Evolutionary conservation across 2,329 filamentous ascomycete genomes (phyloP).

Genomic region (Pseudogymnoascus sp.): DNA sequence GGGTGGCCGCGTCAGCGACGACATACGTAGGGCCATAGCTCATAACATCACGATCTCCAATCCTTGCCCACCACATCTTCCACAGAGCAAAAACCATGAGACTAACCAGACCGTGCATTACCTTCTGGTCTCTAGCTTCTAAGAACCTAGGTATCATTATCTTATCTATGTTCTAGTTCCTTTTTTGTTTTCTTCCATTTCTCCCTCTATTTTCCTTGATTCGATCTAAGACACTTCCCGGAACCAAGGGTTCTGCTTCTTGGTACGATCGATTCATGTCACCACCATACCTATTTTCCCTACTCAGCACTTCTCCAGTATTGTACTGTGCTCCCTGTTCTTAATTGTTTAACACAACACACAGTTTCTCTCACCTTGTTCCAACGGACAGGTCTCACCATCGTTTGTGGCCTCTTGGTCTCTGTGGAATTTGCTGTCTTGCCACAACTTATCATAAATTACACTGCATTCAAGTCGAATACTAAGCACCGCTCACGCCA

Average conservation of each 20-base stretch:
- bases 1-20: slow-evolving; percentile 8
- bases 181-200: neutral
- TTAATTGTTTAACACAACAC: neutral
- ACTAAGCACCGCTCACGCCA: neutral
- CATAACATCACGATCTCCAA: neutral
- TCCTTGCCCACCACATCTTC: neutral
- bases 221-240: neutral
- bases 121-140: neutral
- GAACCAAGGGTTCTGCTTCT: neutral
- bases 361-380: neutral
- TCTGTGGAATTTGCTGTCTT: neutral
- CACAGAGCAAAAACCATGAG: neutral
- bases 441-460: neutral
- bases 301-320: neutral
- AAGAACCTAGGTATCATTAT: neutral
- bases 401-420: neutral
- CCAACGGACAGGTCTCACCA: neutral
- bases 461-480: neutral
- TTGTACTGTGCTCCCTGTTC: neutral
- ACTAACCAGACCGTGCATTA: neutral
- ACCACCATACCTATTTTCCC: neutral
- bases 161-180: neutral
- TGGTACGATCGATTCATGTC: neutral
- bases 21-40: slow-evolving; percentile 3
- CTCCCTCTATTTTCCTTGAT: neutral